A percentile compares a stretch with the other conserved stretches of the same genome.
These are phyloP conservation scores for Apiospora sp. DNA, from an alignment of 2,329 filamentous ascomycete genomes.

Conservation along the genomic window DNA sequence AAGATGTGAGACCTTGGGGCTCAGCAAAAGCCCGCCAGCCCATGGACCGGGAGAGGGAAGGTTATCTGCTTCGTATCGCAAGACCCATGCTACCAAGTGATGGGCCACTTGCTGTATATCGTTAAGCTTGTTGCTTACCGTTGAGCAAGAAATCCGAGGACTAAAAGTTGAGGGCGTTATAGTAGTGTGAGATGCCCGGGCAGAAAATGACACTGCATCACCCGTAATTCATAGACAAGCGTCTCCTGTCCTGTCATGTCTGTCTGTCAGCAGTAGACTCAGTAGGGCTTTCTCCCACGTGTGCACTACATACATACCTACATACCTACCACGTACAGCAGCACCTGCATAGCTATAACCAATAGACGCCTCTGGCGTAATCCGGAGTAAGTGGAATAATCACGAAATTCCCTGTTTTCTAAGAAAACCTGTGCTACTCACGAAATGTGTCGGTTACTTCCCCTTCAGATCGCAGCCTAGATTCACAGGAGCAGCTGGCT, in stretches of 20 bases:
- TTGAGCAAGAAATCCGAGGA: too few relatives aligned
- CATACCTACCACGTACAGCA: background rate
- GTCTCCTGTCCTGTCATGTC: background rate
- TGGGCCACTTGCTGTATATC: background rate
- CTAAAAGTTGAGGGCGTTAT: background rate
- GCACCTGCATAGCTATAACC: background rate
- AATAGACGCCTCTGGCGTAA: too few relatives aligned
- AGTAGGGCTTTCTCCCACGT: conserved; percentile 7
- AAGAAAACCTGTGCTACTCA: background rate
- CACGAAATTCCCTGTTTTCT: background rate
- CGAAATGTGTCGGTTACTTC: background rate
- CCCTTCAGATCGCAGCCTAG: background rate
- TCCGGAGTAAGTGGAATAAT: too few relatives aligned
- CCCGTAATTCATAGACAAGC: background rate
- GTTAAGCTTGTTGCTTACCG: background rate
- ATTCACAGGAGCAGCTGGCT: background rate
- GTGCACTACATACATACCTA: background rate
- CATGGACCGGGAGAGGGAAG: background rate
- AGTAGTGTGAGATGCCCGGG: background rate
- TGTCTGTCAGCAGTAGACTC: conserved; percentile 4
- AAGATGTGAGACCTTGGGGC: conserved; percentile 16
- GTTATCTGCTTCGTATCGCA: conserved; percentile 16
- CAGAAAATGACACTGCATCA: background rate
- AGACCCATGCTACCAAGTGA: background rate
- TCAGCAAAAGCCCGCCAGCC: conserved; percentile 9